phyloP scores from a whole-genome alignment of 495 filamentous ascomycete species.

The Penicillium coffeae region DNA sequence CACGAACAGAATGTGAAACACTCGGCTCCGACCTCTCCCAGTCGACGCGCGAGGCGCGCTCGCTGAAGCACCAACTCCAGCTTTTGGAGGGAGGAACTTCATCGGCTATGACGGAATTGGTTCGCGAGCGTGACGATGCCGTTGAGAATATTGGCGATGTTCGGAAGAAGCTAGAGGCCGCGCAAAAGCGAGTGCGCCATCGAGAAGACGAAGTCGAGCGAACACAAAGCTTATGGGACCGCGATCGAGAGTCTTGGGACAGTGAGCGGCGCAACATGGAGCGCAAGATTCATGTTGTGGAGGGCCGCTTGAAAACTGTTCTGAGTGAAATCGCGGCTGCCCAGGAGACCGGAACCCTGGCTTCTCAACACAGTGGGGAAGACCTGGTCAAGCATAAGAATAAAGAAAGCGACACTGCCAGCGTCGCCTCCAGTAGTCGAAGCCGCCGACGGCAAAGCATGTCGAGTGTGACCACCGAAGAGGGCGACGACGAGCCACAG shows the following conservation, averaged over 20 bases:
- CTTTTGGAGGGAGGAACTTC: constrained; percentile 83
- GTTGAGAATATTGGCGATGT: constrained; percentile 69
- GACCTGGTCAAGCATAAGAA: constrained; percentile 35
- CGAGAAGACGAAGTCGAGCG: constrained; percentile 82
- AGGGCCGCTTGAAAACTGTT: constrained; percentile 78
- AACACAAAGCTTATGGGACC: constrained; percentile 69
- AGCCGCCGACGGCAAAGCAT: constrained; percentile 50
- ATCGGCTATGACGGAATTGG: constrained; percentile 75
- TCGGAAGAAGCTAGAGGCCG: constrained; percentile 71
- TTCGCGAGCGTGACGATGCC: constrained; percentile 82
- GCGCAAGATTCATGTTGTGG: constrained; percentile 78
- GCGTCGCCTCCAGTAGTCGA: constrained; percentile 72
- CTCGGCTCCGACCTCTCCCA: constrained; percentile 57
- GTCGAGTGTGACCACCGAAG: constrained; percentile 61
- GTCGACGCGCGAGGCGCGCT: constrained; percentile 68
- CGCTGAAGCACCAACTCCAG: constrained; percentile 78
- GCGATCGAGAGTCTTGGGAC: constrained; percentile 79
- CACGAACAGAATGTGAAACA: constrained; percentile 68
- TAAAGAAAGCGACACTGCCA: constrained; percentile 67
- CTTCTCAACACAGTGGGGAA: constrained; percentile 21
- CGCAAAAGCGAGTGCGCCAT: constrained; percentile 69
- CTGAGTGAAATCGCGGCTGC: constrained; percentile 78
- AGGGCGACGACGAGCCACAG: constrained; percentile 36
- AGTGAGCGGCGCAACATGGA: constrained; percentile 77
- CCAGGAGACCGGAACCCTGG: constrained; percentile 49